Percentiles rank a stretch among this genome's conserved stretches.
Evolutionary conservation across 345 rosid genomes (phyloP).

Genomic region (Sapria himalayana): DNA sequence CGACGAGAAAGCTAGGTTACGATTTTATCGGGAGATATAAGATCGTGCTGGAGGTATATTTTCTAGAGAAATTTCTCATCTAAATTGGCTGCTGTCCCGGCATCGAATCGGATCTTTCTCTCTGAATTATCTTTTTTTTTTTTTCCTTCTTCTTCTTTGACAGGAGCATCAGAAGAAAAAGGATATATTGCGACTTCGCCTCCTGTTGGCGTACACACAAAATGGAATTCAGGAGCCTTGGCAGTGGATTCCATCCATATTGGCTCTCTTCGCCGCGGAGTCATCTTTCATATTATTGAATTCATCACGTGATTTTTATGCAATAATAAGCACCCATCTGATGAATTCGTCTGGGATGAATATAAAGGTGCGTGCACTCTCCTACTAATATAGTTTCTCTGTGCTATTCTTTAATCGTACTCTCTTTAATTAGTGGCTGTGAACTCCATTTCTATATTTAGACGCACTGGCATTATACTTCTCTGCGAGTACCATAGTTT

Average conservation of each 20-base stretch:
- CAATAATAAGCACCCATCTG: constrained; percentile 36
- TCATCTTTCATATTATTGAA: constrained; percentile 67
- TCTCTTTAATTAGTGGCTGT: no score
- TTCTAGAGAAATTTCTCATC: no score
- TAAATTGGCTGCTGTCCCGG: no score
- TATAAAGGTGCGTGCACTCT: constrained; percentile 76
- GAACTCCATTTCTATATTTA: no score
- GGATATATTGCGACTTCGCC: constrained; percentile 33
- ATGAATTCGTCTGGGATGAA: constrained; percentile 39
- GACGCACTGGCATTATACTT: no score
- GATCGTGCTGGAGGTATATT: constrained; percentile 62
- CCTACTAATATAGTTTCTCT: no score
- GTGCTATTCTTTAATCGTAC: no score
- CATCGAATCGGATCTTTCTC: no score
- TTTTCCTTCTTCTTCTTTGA: constrained; percentile 7
- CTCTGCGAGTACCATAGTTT: no score
- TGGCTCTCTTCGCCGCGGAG: constrained; percentile 76
- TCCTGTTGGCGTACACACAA: constrained; percentile 52
- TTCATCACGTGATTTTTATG: constrained; percentile 54
- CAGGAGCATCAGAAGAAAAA: constrained; percentile 46
- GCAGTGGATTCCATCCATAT: constrained; percentile 69
- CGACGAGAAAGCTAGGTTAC: constrained; percentile 68
- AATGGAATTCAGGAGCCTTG: constrained; percentile 66
- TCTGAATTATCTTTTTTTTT: neutral
- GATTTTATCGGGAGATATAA: constrained; percentile 43